Evolutionary conservation across 495 filamentous ascomycete species (phyloP), one percentile per base, ranked within the genome.

Genomic region (Thermochaetoides thermophila): DNA sequence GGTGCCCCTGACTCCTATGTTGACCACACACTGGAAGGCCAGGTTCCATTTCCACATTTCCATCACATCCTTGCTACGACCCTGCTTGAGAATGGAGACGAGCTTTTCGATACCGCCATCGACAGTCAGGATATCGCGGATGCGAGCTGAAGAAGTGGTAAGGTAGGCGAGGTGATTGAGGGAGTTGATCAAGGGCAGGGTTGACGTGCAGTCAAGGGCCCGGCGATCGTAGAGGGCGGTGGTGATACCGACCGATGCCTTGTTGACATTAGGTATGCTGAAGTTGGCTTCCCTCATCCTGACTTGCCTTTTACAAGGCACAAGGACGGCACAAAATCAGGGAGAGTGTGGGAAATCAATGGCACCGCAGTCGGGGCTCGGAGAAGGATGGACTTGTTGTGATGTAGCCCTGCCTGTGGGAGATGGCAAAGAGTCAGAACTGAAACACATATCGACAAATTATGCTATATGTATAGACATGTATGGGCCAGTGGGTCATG

Each of bases 41-140:
- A 97, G 68, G 49, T 94, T 97, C 89, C 89, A 97, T 63, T 96
- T 96, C 91, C 89, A 97, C 81, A 91, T 91, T 50, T 93, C 86
- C 86, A 95, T 94, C 76, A 94, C 74, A 55, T 96, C 85, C 63
- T 84, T 84, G 51, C 82, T 92, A 53, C 85, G 69, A 41, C 89
- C 89, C 55, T 89, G 81, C 60, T 97, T 97, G 49, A 97, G 72
- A 52, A 97, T 95, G 69, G 83, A 92, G 52, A 97, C 84, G 42
- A 97, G 61, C 42, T 87, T 59, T 67, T 97, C 89, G 48, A 96
- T 83, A 29, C 89, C 89, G 55, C 89, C 89, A 79, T 97, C 89
- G 56, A 97, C 82, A 22, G 85, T 94, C 31, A 97, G 72, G 39
- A 97, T 97, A 50, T 97, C 89, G 36, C 89, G 73, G 53, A 97